Evolutionary conservation across 106 monocot genomes (phyloP), one percentile per base, ranked within the genome.

Genomic region (Iris macrosiphon): DNA sequence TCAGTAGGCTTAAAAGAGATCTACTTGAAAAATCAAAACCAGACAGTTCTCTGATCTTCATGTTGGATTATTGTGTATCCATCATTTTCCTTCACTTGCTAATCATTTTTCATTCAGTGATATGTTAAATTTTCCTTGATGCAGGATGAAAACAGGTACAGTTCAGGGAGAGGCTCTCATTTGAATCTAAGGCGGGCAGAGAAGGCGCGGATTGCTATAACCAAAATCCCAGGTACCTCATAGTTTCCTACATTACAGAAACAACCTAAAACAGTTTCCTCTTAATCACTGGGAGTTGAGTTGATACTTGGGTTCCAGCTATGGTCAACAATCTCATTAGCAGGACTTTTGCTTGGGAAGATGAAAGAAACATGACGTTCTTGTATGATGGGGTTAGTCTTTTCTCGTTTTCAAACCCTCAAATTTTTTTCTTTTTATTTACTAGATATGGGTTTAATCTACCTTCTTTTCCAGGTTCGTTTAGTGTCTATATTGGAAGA

Each of bases 111-210:
- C n/a, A n/a, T n/a, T n/a, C n/a, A n/a, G n/a, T n/a, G n/a, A n/a
- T n/a, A n/a, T n/a, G n/a, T n/a, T n/a, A n/a, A n/a, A 39, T 18
- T 59, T 40, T 12, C 23, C 34, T 32, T 14, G 14, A 43, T 76
- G 57, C 51, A 96, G 96, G 89, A 96, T 56, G 44, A 70, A 11
- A 90, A 70, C 33, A 69, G 81, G 49, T 96, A 90, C 50, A 76
- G 60, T 72, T 72, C 82, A 40, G 82, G 82, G 52, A 79, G 89
- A 80, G 96, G 96, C 45, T 65, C 61, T 11, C 96, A 96, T 40
- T 30, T 96, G 34, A 90, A 86, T 61, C 85, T 89, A 7, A 96
- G 70, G 60, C 79, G 89, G 37, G 96, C 96, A 33, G 96, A 96
- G 64, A 76, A 74, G 37, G 96, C 96, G 59, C 75, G 96, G 35